Conservation (phyloP, 2,329 filamentous ascomycete genomes). For the Acrocalymma vagum region DNA sequence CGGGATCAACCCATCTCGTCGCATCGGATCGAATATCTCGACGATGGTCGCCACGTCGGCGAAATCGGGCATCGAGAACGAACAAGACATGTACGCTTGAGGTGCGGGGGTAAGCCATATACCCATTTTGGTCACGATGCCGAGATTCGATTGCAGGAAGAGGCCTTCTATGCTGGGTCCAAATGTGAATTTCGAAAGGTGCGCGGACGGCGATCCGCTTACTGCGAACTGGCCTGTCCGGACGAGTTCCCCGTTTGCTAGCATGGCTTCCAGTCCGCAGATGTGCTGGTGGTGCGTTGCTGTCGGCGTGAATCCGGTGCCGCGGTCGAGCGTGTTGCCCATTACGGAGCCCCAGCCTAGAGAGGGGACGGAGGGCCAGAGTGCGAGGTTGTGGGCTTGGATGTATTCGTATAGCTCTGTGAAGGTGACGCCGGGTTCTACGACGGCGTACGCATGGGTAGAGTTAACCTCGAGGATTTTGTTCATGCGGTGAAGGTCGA, state of each 20-base stretch:
- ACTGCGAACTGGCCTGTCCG: slow-evolving; percentile 52
- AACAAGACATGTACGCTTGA: slow-evolving; percentile 58
- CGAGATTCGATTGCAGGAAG: slow-evolving; percentile 62
- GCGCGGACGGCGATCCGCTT: slow-evolving; percentile 50
- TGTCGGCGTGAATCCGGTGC: slow-evolving; percentile 51
- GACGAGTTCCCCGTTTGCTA: slow-evolving; percentile 42
- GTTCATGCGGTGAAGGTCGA: slow-evolving; percentile 52
- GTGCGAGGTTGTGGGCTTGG: slow-evolving; percentile 35
- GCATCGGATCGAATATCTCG: slow-evolving; percentile 55
- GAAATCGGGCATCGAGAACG: slow-evolving; percentile 56
- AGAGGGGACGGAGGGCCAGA: slow-evolving; percentile 43
- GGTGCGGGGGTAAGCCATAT: slow-evolving; percentile 45
- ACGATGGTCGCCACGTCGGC: slow-evolving; percentile 57
- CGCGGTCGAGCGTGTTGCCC: slow-evolving; percentile 51
- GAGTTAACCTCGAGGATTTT: slow-evolving; percentile 56
- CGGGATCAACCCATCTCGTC: slow-evolving; percentile 53
- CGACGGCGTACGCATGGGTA: slow-evolving; percentile 55
- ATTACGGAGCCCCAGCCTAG: slow-evolving; percentile 46
- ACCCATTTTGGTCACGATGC: slow-evolving; percentile 56
- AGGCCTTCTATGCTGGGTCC: slow-evolving; percentile 53
- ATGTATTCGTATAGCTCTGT: slow-evolving; percentile 43
- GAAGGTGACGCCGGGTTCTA: slow-evolving; percentile 47
- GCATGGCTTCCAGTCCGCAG: slow-evolving; percentile 47
- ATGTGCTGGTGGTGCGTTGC: slow-evolving; percentile 49
- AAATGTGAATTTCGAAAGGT: slow-evolving; percentile 47